A percentile compares a stretch with the other conserved stretches of the same genome.
Evolutionary conservation across 2,329 filamentous ascomycete species (phyloP).

Genomic region (Epichloe hybrida): DNA sequence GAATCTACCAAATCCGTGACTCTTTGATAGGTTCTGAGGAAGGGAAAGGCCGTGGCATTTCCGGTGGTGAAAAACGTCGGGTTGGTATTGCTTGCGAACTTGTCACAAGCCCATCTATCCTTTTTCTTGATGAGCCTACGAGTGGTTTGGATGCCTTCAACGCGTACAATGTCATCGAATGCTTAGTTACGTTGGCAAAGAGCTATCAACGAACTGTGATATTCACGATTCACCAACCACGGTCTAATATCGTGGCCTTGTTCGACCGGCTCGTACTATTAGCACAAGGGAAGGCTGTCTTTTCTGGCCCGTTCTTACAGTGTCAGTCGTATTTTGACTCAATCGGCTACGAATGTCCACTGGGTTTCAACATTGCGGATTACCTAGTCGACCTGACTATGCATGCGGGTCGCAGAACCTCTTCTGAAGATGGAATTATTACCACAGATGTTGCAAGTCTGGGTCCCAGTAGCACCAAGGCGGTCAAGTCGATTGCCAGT

Average conservation of each 20-base stretch:
- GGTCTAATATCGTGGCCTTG: slow-evolving; percentile 94
- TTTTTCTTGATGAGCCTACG: slow-evolving; percentile 94
- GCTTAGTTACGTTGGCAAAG: slow-evolving; percentile 85
- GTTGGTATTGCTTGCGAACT: slow-evolving; percentile 96
- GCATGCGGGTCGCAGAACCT: slow-evolving; percentile 61
- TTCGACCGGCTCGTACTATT: slow-evolving; percentile 91
- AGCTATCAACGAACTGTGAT: slow-evolving; percentile 94
- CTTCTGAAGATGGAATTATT: slow-evolving; percentile 39
- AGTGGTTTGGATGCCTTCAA: slow-evolving; percentile 95
- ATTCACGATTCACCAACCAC: slow-evolving; percentile 95
- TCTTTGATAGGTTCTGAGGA: slow-evolving; percentile 95
- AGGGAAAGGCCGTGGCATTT: slow-evolving; percentile 85
- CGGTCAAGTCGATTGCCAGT: slow-evolving; percentile 83
- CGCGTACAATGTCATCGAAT: slow-evolving; percentile 96
- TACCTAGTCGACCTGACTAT: slow-evolving; percentile 96
- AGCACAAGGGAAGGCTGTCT: slow-evolving; percentile 79
- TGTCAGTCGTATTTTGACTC: slow-evolving; percentile 90
- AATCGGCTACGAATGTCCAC: slow-evolving; percentile 83
- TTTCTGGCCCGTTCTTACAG: slow-evolving; percentile 76
- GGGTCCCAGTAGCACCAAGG: slow-evolving; percentile 73
- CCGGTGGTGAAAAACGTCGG: slow-evolving; percentile 88
- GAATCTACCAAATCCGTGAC: slow-evolving; percentile 86
- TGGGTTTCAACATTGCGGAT: slow-evolving; percentile 97
- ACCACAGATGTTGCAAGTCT: slow-evolving; percentile 48
- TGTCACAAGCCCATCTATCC: slow-evolving; percentile 90